Conservation (phyloP, 2,329 filamentous ascomycete genomes). For the Cryphonectria radicalis region DNA sequence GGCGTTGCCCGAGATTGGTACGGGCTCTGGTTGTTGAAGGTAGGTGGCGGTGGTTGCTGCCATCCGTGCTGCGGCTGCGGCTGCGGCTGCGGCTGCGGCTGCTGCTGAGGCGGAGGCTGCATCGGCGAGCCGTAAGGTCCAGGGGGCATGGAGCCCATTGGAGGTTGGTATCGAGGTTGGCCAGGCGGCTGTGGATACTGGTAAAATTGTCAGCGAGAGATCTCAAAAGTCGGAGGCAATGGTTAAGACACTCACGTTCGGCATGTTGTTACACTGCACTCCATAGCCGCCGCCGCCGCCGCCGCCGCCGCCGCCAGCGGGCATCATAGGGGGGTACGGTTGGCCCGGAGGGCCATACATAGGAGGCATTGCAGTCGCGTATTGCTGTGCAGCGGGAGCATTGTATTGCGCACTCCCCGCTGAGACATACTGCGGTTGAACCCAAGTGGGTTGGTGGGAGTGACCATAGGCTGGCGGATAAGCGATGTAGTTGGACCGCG, state of each 20-base stretch:
- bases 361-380: constrained; percentile 51
- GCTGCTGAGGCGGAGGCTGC: constrained; percentile 35
- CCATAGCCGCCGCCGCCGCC: constrained; percentile 41
- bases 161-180: constrained; percentile 42
- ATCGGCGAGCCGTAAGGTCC: constrained; percentile 41
- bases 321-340: constrained; percentile 49
- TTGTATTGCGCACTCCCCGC: constrained; percentile 44
- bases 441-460: constrained; percentile 62
- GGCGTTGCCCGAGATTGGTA: constrained; percentile 36
- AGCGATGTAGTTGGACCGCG: constrained; percentile 70
- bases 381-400: constrained; percentile 44
- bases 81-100: constrained; percentile 24
- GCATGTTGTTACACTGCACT: constrained; percentile 50
- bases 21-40: constrained; percentile 38
- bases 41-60: constrained; percentile 34
- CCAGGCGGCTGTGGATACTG: constrained; percentile 44
- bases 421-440: constrained; percentile 58
- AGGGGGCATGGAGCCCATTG: constrained; percentile 40
- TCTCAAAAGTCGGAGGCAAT: constrained; percentile 1
- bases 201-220: constrained; percentile 6
- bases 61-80: constrained; percentile 41
- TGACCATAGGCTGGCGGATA: constrained; percentile 56
- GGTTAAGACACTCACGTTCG: constrained; percentile 47
- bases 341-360: constrained; percentile 50
- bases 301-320: constrained; percentile 24